phyloP scores from a whole-genome alignment of 371 early-diverging fungal genomes.

The Lichtheimia ornata region DNA sequence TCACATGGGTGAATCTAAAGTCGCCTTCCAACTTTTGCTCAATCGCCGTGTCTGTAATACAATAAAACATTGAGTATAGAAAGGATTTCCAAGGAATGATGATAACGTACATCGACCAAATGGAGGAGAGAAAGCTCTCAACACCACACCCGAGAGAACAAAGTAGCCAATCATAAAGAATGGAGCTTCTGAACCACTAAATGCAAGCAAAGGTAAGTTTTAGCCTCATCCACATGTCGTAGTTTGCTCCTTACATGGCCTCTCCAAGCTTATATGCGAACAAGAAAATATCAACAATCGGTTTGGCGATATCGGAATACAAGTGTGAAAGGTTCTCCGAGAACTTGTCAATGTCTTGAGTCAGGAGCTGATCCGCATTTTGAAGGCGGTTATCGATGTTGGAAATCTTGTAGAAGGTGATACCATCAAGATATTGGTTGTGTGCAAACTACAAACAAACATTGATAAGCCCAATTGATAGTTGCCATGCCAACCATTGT shows the following conservation, averaged over 20 bases:
- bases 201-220: not conserved
- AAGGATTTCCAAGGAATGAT: too few relatives aligned
- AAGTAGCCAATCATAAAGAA: conserved; percentile 83
- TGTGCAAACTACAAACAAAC: conserved; percentile 65
- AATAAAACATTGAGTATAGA: not conserved
- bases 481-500: not conserved
- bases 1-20: conserved; percentile 81
- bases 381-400: conserved; percentile 79
- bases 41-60: conserved; percentile 63
- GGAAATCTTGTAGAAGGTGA: conserved; percentile 81
- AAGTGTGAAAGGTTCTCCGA: conserved; percentile 73
- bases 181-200: conserved; percentile 72
- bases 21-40: conserved; percentile 86
- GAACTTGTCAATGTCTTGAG: conserved; percentile 89
- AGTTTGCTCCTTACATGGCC: conserved; percentile 61
- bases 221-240: not conserved
- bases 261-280: conserved; percentile 86
- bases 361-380: conserved; percentile 84
- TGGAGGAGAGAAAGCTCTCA: conserved; percentile 82
- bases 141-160: conserved; percentile 68
- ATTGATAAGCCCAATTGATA: not conserved
- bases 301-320: conserved; percentile 84
- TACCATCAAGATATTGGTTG: conserved; percentile 78
- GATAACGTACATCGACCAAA: conserved; percentile 72
- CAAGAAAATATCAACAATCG: conserved; percentile 79